Evolutionary conservation across 139 green algal genomes (phyloP).

Genomic region (Astrephomene gubernaculifera): DNA sequence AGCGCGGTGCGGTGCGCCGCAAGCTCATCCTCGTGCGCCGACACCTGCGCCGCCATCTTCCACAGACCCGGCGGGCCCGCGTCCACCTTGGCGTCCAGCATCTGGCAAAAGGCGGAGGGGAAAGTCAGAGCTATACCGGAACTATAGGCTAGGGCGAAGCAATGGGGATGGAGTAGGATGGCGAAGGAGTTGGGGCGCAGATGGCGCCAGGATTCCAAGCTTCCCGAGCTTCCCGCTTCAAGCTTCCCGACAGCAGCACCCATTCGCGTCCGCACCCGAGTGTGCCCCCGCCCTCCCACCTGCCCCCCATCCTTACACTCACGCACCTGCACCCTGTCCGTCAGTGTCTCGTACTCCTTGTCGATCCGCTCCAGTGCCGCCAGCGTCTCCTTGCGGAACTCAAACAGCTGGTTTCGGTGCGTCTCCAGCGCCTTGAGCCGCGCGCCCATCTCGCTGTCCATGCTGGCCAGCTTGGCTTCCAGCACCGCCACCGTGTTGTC

Average conservation of each 20-base stretch:
- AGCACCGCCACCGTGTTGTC: neutral
- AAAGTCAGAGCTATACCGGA: too few species aligned
- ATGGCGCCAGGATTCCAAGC: neutral
- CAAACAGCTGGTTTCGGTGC: slow-evolving; percentile 1
- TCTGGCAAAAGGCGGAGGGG: neutral
- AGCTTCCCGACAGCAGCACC: too few species aligned
- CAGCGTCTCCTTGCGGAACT: neutral
- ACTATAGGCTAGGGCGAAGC: neutral
- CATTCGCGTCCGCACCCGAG: too few species aligned
- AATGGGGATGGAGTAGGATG: neutral
- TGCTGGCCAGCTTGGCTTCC: neutral
- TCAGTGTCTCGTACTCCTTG: neutral
- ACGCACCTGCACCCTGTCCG: neutral
- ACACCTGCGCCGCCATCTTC: slow-evolving; percentile 38
- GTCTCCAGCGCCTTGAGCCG: slow-evolving; percentile 13
- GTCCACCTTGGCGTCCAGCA: slow-evolving; percentile 38
- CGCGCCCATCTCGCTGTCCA: neutral
- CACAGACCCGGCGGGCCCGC: slow-evolving; percentile 29
- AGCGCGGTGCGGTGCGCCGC: neutral
- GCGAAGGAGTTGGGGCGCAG: neutral
- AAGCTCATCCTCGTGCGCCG: slow-evolving; percentile 32
- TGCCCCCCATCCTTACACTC: too few species aligned
- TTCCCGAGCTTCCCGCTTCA: too few species aligned
- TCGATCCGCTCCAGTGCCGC: neutral
- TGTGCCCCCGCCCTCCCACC: neutral